Base-by-base conservation (phyloP, 1,284 basidiomycete species). In the Apiotrichum brassicae region DNA sequence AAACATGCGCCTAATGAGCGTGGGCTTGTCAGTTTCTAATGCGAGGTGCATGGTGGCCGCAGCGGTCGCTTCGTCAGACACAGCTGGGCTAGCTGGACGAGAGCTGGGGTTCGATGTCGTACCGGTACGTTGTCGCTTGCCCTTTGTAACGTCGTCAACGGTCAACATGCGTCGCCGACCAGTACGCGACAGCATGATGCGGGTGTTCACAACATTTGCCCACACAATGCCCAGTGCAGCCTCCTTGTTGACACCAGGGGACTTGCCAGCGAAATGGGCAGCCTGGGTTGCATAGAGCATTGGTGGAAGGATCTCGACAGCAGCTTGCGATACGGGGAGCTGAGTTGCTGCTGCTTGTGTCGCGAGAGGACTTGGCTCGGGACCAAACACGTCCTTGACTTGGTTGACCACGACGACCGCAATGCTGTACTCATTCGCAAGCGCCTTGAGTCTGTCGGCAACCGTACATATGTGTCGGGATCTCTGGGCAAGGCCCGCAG, bases 381-480 rank as follows among this genome's bases (percentile, higher is more conserved):
- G 43, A 16, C 51, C 40, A 54, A 89, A 83, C 7, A 81, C 81
- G 61, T 90, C 86, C n/a, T 82, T 77, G 3, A 92, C 87, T 68
- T 91, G 86, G 69, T 93, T 94, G 39, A 95, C 73, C 33, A 93
- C 82, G 23, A 94, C 74, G 26, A 94, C 76, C 0, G 87, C 87
- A 22, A 93, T 67, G 30, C 76, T 73, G 60, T 85, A 76, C 49
- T 72, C 76, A 55, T 74, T 75, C 0, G 87, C 87, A 16, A 92
- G 73, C 3, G 69, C 61, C 66, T 91, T 87, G 7, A 93, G 78
- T 39, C 79, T 73, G 16, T 76, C 72, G 0, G 86, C 81, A 38
- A 89, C 78, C 47, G 81, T 75, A n/a, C 79, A 76, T 19, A 93
- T 76, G 54, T 80, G 77, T 54, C 79, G 79, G 3, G 87, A 82